Conservation (phyloP, 768 basidiomycete genomes). For the Paxillus ammoniavirescens region DNA sequence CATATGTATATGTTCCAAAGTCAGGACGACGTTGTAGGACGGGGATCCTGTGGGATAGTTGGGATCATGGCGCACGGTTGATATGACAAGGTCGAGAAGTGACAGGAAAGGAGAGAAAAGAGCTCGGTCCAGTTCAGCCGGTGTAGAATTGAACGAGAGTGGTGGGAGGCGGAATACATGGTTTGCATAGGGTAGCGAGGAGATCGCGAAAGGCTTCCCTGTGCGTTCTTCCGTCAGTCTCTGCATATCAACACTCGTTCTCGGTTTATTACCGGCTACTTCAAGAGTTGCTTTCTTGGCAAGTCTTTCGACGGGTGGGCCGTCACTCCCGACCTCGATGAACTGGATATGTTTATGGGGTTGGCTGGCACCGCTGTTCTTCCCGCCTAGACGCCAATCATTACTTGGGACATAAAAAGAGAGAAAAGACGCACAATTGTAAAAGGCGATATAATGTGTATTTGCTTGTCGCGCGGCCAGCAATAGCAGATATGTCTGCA, state of each 20-base stretch:
- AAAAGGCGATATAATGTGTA: conserved; percentile 75
- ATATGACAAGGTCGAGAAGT: conserved; percentile 75
- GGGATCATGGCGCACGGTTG: conserved; percentile 66
- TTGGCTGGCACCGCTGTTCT: conserved; percentile 84
- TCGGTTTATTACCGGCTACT: conserved; percentile 22
- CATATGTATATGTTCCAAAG: conserved; percentile 80
- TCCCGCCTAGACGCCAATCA: conserved; percentile 52
- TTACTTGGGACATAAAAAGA: no score
- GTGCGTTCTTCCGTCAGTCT: conserved; percentile 5
- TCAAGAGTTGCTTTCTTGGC: conserved; percentile 59
- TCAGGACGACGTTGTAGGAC: conserved; percentile 83
- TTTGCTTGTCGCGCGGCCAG: conserved; percentile 62
- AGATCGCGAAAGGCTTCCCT: conserved; percentile 76
- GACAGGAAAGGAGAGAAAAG: conserved; percentile 64
- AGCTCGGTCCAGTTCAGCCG: conserved; percentile 46
- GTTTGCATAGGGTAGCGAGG: conserved; percentile 74
- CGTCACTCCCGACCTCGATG: conserved; percentile 59
- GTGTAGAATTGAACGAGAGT: conserved; percentile 19
- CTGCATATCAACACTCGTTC: background rate
- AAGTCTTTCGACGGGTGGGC: conserved; percentile 76
- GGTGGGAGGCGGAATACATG: conserved; percentile 57
- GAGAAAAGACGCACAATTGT: conserved; percentile 59
- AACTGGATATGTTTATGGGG: conserved; percentile 91
- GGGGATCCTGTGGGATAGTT: conserved; percentile 61
- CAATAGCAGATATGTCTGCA: conserved; percentile 73